phyloP scores from a whole-genome alignment of 768 basidiomycete genomes.

The Suillus placidus region DNA sequence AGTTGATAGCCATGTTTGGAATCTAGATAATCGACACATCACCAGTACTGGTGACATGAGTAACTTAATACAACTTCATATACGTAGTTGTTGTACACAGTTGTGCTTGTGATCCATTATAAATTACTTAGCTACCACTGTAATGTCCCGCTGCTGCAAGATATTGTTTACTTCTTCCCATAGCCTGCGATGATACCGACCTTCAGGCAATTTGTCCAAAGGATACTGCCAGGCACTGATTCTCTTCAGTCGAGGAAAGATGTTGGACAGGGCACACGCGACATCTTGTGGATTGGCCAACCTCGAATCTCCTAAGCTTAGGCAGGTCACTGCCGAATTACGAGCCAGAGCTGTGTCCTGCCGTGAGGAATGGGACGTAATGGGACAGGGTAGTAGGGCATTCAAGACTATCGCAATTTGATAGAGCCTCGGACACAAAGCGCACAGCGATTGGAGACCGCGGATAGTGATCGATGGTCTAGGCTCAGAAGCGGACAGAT shows the following conservation, averaged over 20 bases:
- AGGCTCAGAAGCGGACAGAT: not conserved
- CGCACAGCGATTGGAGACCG: constrained; percentile 3
- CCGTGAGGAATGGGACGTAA: not conserved
- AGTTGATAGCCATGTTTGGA: not conserved
- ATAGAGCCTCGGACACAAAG: constrained; percentile 6
- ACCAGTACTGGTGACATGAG: not conserved
- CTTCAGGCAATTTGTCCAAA: not conserved
- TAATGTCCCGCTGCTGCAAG: not conserved
- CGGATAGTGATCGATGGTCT: constrained; percentile 1
- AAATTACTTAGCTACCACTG: not conserved
- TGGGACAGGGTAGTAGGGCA: constrained; percentile 1
- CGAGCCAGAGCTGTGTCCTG: not conserved
- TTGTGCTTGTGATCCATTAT: not conserved
- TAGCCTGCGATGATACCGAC: not conserved
- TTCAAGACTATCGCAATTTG: constrained; percentile 3
- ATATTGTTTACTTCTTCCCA: constrained; percentile 5
- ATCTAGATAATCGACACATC: not conserved
- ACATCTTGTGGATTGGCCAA: not conserved
- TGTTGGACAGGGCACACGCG: constrained; percentile 3
- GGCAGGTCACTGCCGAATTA: constrained; percentile 1
- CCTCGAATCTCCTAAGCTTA: constrained; percentile 3
- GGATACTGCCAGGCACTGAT: constrained; percentile 5
- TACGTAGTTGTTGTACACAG: not conserved
- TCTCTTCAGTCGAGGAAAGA: constrained; percentile 3
- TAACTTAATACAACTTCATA: not conserved